Evolutionary conservation across 768 basidiomycete genomes (phyloP).

Genomic region (Chalciporus piperatus): DNA sequence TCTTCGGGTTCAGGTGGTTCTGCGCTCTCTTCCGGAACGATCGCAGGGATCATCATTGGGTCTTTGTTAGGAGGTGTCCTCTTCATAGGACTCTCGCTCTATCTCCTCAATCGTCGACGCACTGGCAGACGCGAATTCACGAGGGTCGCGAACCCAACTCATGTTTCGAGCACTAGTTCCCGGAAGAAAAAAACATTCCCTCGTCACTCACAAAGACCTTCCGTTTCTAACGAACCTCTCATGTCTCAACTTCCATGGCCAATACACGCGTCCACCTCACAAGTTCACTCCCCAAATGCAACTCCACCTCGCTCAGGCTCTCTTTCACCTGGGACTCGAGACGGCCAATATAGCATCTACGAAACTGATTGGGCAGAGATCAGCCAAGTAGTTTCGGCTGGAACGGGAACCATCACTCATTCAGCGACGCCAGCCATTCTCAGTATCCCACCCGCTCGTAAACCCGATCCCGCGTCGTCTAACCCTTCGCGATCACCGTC

Average conservation of each 20-base stretch:
- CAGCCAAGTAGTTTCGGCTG: not conserved
- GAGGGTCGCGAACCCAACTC: constrained; percentile 14
- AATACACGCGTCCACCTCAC: constrained; percentile 2
- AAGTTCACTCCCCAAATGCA: not conserved
- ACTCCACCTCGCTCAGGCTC: constrained; percentile 2
- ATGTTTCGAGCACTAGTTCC: not conserved
- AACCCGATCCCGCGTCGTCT: not conserved
- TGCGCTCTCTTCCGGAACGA: constrained; percentile 4
- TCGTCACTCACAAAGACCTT: constrained; percentile 8
- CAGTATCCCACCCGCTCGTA: constrained; percentile 8
- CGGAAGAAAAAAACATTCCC: not conserved
- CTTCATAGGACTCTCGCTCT: constrained; percentile 11
- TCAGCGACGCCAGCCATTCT: not conserved
- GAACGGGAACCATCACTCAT: not conserved
- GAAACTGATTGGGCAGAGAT: constrained; percentile 6
- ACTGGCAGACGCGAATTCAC: constrained; percentile 15
- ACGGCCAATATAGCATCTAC: not conserved
- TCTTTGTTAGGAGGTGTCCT: constrained; percentile 11
- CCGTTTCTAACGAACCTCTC: constrained; percentile 24
- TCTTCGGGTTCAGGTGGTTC: not conserved
- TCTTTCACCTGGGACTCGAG: not conserved
- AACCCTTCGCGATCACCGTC: not conserved
- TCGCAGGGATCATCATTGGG: constrained; percentile 25
- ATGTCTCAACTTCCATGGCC: constrained; percentile 13
- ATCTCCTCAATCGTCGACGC: constrained; percentile 10